Conservation (phyloP, 208 protist genomes). For the Crithidia brevicula region DNA sequence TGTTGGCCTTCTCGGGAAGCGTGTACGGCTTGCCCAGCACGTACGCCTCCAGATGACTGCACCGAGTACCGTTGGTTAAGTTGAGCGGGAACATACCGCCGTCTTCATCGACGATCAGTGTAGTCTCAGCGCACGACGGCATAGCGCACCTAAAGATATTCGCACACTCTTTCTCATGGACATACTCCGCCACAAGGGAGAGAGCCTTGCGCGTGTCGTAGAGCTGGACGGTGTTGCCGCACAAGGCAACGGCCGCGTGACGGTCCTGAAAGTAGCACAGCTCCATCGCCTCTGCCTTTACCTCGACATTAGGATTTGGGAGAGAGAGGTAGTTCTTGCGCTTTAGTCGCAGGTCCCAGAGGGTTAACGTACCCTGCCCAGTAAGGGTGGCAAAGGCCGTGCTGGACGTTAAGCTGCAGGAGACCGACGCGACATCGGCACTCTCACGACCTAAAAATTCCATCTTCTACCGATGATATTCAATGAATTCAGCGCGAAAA, state of each 20-base stretch:
- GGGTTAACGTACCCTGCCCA: slow-evolving; percentile 33
- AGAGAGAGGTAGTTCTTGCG: slow-evolving; percentile 49
- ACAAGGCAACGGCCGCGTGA: slow-evolving; percentile 52
- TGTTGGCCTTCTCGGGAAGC: slow-evolving; percentile 1
- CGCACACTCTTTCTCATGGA: slow-evolving; percentile 50
- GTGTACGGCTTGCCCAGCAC: slow-evolving; percentile 43
- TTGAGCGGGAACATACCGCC: slow-evolving; percentile 61
- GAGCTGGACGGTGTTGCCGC: slow-evolving; percentile 40
- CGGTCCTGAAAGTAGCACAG: slow-evolving; percentile 45
- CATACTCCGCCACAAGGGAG: slow-evolving; percentile 29
- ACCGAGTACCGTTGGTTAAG: slow-evolving; percentile 20
- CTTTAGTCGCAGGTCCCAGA: slow-evolving; percentile 65
- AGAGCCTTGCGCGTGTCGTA: slow-evolving; percentile 53
- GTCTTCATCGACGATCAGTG: slow-evolving; percentile 66
- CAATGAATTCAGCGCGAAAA: no score
- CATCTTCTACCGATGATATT: no score
- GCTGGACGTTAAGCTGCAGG: slow-evolving; percentile 23
- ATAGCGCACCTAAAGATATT: slow-evolving; percentile 25
- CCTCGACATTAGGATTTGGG: slow-evolving; percentile 11
- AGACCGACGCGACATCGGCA: slow-evolving; percentile 54
- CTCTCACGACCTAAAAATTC: slow-evolving; percentile 43
- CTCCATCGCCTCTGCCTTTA: slow-evolving; percentile 44
- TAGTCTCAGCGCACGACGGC: slow-evolving; percentile 17
- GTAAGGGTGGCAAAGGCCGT: slow-evolving; percentile 62
- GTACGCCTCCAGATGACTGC: slow-evolving; percentile 27